phyloP scores from a whole-genome alignment of 2,329 filamentous ascomycete species.

The Nothomitra cinnamomea region DNA sequence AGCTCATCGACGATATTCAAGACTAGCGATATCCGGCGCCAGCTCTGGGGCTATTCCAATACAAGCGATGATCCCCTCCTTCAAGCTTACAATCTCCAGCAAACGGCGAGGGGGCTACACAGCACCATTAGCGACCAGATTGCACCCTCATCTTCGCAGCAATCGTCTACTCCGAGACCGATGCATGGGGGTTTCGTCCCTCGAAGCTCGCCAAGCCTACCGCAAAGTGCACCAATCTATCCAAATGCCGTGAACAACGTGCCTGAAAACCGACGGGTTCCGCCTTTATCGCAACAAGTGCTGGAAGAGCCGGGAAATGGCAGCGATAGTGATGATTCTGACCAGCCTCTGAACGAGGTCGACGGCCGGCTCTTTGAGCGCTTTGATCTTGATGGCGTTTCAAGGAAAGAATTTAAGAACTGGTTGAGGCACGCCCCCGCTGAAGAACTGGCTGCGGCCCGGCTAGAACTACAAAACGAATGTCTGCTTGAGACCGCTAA shows the following conservation, averaged over 20 bases:
- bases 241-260: background rate
- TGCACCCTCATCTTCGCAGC: background rate
- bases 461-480: background rate
- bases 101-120: background rate
- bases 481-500: too few species aligned
- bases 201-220: background rate
- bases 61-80: background rate
- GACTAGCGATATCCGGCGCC: background rate
- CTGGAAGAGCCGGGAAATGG: background rate
- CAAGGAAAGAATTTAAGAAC: background rate
- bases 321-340: background rate
- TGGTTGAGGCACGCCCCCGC: slow-evolving; percentile 1
- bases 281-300: background rate
- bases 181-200: background rate
- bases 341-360: background rate
- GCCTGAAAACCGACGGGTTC: background rate
- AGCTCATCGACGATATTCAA: background rate
- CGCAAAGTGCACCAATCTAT: background rate
- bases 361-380: background rate
- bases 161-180: background rate
- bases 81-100: background rate
- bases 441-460: slow-evolving; percentile 2
- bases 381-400: slow-evolving; percentile 3
- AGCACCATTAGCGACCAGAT: background rate
- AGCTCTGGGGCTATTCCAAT: background rate